Base-by-base conservation (phyloP, 805 yeast species). In the Yarrowia keelungensis region DNA sequence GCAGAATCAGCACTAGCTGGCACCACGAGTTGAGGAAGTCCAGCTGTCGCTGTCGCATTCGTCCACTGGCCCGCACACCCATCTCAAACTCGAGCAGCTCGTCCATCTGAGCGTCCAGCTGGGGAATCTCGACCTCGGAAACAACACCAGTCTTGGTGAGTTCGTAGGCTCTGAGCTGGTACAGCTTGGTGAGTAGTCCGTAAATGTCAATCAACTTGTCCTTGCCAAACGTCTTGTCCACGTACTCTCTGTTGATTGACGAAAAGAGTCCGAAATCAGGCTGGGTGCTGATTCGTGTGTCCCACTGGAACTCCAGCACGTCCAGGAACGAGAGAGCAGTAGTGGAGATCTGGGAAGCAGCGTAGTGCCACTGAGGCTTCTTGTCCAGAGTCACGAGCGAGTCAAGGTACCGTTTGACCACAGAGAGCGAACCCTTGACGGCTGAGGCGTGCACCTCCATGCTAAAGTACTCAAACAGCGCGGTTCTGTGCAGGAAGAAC, bases 1-100 rank as follows among this genome's bases (percentile, higher is more conserved):
- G 86, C 54, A 91, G 78, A 3, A 92, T 86, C 71, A 92, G 91
- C 32, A 91, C 87, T 62, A 93, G 77, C 72, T 88, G 89, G 26
- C 88, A 87, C 98, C 98, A 94, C 0, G 96, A 85, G 74, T 88
- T 91, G 38, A 94, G 79, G 69, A 89, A 86, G 14, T 83, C 79
- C 58, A 89, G 79, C 70, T 89, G 95, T 9, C 81, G 79, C 1
- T 81, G 76, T 10, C 76, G 70, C 19, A 75, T 49, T 50, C 69
- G 61, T 45, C 50, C 59, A 16, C 42, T 51, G 11, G 64, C 38
- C n/a, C 61, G 70, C 53, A 81, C 80, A 50, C 79, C 80, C n/a
- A 85, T 78, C 14, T 85, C 73, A 32, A 81, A 80, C 72, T 84
- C 84, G 0, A 81, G 79, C 39, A 87, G 73, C 67, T 82, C 81